These are phyloP conservation scores for Acanthamoeba castellanii DNA, from an alignment of 208 protist genomes.

Conservation along the genomic window DNA sequence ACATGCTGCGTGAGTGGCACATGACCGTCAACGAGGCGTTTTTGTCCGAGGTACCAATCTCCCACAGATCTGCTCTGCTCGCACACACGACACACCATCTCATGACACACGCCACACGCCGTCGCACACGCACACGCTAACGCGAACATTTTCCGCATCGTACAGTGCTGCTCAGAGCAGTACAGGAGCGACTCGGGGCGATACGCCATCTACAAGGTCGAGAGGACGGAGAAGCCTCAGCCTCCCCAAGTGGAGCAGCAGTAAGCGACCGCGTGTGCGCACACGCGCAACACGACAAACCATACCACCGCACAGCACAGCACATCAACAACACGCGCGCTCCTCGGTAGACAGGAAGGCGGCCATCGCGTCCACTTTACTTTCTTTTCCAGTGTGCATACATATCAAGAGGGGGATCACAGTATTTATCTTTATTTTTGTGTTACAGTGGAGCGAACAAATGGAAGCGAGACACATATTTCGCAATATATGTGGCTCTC, in stretches of 20 bases:
- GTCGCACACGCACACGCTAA: background rate
- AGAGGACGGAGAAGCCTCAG: background rate
- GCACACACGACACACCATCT: background rate
- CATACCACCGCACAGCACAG: background rate
- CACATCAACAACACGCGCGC: background rate
- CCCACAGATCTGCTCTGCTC: background rate
- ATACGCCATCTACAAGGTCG: conserved; percentile 36
- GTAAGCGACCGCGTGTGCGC: background rate
- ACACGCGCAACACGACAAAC: too few species aligned
- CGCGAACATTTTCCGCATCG: background rate
- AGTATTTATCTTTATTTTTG: too few species aligned
- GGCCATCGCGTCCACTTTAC: background rate
- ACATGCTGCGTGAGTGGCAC: conserved; percentile 63
- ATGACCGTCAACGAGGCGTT: conserved; percentile 56
- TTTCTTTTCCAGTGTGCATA: too few species aligned
- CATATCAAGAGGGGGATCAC: too few species aligned
- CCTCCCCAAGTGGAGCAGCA: background rate
- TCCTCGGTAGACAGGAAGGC: background rate
- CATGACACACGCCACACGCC: background rate
- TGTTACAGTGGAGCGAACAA: too few species aligned
- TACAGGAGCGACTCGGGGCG: conserved; percentile 37
- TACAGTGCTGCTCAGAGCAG: conserved; percentile 26
- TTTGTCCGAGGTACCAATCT: background rate
- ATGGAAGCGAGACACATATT: too few species aligned
- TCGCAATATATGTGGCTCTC: too few species aligned